phyloP scores from a whole-genome alignment of 2,329 filamentous ascomycete genomes.

The Capronia epimyces region DNA sequence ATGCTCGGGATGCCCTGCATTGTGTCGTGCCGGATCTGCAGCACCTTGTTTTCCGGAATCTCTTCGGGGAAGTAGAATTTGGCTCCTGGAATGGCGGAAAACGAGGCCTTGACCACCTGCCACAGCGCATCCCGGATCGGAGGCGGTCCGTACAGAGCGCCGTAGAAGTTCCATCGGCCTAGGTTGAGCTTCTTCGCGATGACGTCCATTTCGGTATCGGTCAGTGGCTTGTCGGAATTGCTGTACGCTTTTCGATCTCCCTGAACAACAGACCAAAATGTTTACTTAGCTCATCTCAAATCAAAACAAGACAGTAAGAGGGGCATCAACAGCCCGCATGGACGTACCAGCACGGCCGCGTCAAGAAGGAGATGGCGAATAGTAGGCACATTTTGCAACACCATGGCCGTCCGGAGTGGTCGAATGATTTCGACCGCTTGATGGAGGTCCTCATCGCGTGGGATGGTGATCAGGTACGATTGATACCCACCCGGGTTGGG shows the following conservation, averaged over 20 bases:
- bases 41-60: constrained; percentile 32
- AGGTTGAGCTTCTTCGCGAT: constrained; percentile 41
- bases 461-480: constrained; percentile 42
- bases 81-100: constrained; percentile 40
- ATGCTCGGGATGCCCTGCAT: constrained; percentile 30
- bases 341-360: constrained; percentile 39
- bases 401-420: constrained; percentile 35
- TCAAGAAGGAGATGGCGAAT: constrained; percentile 45
- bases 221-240: constrained; percentile 34
- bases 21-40: constrained; percentile 31
- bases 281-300: neutral
- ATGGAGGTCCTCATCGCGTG: constrained; percentile 46
- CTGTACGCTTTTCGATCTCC: constrained; percentile 33
- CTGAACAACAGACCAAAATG: neutral
- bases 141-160: constrained; percentile 40
- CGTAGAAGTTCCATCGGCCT: constrained; percentile 50
- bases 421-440: constrained; percentile 38
- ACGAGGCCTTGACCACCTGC: constrained; percentile 42
- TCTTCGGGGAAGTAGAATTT: constrained; percentile 43
- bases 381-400: constrained; percentile 47
- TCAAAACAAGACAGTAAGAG: neutral
- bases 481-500: constrained; percentile 49
- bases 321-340: neutral
- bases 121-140: constrained; percentile 34
- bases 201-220: constrained; percentile 38